Evolutionary conservation across 208 protist species (phyloP).

Genomic region (Balamuthia mandrillaris): DNA sequence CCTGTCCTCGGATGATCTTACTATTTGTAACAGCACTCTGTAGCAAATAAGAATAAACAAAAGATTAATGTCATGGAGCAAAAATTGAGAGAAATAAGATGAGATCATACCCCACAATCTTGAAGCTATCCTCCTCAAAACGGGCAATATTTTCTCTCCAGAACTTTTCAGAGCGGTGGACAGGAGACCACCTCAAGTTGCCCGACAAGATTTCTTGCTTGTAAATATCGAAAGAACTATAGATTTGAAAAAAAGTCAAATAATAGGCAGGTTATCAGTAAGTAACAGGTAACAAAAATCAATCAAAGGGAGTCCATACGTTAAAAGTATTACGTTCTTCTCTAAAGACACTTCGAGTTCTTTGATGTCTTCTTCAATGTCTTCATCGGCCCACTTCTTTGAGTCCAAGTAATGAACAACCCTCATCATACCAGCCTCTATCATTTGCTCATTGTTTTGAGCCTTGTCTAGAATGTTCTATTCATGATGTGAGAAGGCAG

Average conservation of each 20-base stretch:
- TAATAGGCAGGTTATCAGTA: neutral
- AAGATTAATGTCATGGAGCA: neutral
- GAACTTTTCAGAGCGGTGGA: conserved; percentile 72
- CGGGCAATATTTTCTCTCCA: conserved; percentile 67
- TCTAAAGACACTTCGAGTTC: conserved; percentile 43
- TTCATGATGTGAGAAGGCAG: neutral
- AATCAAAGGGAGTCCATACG: neutral
- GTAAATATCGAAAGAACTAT: conserved; percentile 62
- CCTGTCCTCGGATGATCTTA: conserved; percentile 38
- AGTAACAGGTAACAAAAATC: neutral
- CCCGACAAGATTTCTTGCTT: conserved; percentile 55
- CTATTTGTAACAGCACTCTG: conserved; percentile 37
- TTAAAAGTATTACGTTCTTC: conserved; percentile 47
- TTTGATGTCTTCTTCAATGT: conserved; percentile 57
- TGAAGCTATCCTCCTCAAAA: conserved; percentile 64
- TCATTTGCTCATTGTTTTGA: conserved; percentile 51
- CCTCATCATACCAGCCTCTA: conserved; percentile 26
- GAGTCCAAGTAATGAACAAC: conserved; percentile 23
- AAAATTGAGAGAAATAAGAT: neutral
- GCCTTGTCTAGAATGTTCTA: conserved; percentile 44
- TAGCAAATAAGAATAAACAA: neutral
- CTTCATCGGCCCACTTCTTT: conserved; percentile 61
- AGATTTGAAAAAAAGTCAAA: neutral
- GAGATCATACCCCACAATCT: neutral
- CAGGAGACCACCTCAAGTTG: conserved; percentile 67